Evolutionary conservation across 352 stramenopile genomes (phyloP), one percentile per base, ranked within the genome.

Genomic region (Phytophthora sp.): DNA sequence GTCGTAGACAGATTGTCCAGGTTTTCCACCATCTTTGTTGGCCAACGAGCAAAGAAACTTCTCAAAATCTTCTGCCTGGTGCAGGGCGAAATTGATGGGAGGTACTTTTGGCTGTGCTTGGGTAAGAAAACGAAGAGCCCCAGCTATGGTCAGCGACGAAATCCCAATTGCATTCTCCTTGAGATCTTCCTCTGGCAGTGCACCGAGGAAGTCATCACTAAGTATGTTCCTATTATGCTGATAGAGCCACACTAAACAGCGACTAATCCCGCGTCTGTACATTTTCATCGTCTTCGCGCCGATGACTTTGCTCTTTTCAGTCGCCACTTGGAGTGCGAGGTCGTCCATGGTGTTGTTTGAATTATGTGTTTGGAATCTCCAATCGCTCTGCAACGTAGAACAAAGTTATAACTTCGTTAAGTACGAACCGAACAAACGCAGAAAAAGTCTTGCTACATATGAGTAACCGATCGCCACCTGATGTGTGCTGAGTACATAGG

Each of bases 31-130:
- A 17, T 4, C 3, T 12, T n/a, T n/a, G 4, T 15, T 20, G 12
- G 7, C 21, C 15, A 42, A 31, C 13, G 45, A 54, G 30, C 42
- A 32, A 10, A 54, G 31, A 27, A 43, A 54, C 18, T 31, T 1
- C 45, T 54, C 45, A 11, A 54, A 42, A 24, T 54, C 30, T 31
- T 43, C 4, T 17, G 44, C 44, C 2, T n/a, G 45, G 21, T 54
- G 45, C n/a, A 37, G 21, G 4, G 34, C 26, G 17, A 28, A 27
- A 17, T 52, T 38, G 26, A 52, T 39, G 17, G 44, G 44, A 39
- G 28, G 39, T 28, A 52, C 7, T 2, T 20, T 13, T 5, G 26
- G 44, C 24, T 52, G 13, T n/a, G n/a, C n/a, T 4, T 52, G 9
- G 24, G n/a, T 9, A 9, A 41, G 27, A 26, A 39, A 52, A 17